Base-by-base conservation (phyloP, 371 early-diverging fungal genomes). In the Choanephora cucurbitarum region DNA sequence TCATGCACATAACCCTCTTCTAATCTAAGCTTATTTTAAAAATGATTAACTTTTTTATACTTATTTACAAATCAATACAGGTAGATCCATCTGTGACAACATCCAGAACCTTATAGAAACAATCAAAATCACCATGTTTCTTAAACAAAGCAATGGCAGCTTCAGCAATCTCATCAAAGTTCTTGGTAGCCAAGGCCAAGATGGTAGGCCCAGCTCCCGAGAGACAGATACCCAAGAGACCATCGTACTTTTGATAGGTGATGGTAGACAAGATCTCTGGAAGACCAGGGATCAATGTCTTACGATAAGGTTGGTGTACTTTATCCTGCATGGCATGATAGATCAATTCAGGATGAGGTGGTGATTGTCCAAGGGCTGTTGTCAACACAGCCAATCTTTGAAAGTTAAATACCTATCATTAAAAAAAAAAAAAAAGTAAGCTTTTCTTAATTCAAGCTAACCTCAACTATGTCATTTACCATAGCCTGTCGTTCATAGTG, bases 171-270 rank as follows among this genome's bases (percentile, higher is more conserved):
- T 72, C 62, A 49, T 89, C 90, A 77, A 86, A 90, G 67, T 92
- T 86, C 55, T 82, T 72, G 7, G 83, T 82, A 5, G 90, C 91
- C 60, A 97, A 73, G 15, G 91, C 92, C 46, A 98, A 78, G 42
- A 96, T 91, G 17, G 96, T 95, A 13, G 99, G 99, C 2, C 99
- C 99, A 10, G 99, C 98, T 39, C 99, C 99, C 55, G 91, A 91
- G 49, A 97, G 72, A 66, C 95, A 96, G 28, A 93, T 85, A 28
- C 99, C 99, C 8, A 96, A 77, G 15, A 97, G 72, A 7, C 97
- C 97, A 2, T 92, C 93, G 21, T 82, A 69, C 33, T 80, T 83
- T 54, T 77, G 77, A 5, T 91, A 91, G 13, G 87, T 90, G 59
- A 96, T 77, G 9, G 73, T 70, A 15, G 77, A 64, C 42, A 96